These are phyloP conservation scores for Lachnellula willkommii DNA, from an alignment of 2,329 filamentous ascomycete genomes.

Conservation along the genomic window DNA sequence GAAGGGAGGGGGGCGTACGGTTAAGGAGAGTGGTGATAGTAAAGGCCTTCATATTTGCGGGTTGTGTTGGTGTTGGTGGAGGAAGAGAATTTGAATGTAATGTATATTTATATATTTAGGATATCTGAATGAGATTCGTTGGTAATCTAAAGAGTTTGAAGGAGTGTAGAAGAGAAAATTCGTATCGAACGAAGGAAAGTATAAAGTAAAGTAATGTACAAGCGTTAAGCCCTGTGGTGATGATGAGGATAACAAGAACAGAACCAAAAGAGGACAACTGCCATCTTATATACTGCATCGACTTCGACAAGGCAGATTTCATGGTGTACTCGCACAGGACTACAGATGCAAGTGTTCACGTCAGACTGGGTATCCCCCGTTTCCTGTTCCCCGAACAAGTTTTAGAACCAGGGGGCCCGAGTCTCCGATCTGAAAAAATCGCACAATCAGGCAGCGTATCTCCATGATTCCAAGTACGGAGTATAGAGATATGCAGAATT, in stretches of 20 bases:
- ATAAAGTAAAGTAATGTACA: not conserved
- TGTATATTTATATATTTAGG: not conserved
- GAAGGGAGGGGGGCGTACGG: not conserved
- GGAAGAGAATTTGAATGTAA: constrained; percentile 26
- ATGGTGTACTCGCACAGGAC: not conserved
- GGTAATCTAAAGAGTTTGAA: not conserved
- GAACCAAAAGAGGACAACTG: not conserved
- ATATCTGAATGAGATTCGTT: no score
- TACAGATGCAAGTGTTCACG: not conserved
- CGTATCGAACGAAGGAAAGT: not conserved
- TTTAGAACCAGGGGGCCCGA: not conserved
- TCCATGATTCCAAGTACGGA: no score
- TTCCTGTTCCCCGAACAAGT: not conserved
- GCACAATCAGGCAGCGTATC: not conserved
- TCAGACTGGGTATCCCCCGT: not conserved
- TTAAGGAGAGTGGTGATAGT: constrained; percentile 5
- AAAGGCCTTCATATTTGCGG: constrained; percentile 48
- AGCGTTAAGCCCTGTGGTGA: not conserved
- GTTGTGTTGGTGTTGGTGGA: no score
- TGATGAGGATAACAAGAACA: not conserved
- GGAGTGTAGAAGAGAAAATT: not conserved
- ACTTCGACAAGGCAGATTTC: not conserved
- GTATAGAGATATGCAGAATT: no score
- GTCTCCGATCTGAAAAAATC: not conserved
- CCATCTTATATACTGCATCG: not conserved